Evolutionary conservation across 139 green algal genomes (phyloP).

Genomic region (Chlamydomonas sp.): DNA sequence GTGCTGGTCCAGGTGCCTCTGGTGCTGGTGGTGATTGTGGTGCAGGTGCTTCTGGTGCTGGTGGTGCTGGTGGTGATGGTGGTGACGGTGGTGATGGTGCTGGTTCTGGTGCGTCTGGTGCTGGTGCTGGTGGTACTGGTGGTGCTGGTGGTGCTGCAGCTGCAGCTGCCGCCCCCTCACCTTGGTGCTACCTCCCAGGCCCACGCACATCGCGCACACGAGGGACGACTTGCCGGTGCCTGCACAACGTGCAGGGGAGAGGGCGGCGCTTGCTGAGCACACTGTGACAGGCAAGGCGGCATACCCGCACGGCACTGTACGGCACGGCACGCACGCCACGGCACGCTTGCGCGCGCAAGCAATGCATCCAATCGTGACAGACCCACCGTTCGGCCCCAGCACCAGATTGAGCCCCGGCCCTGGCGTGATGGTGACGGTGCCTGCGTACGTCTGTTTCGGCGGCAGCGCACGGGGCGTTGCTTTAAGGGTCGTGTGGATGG

Average conservation of each 20-base stretch:
- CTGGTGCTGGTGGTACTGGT: too few species aligned
- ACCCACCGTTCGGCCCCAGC: slow-evolving; percentile 84
- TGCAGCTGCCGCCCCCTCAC: slow-evolving; percentile 24
- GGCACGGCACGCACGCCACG: too few species aligned
- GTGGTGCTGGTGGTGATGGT: slow-evolving; percentile 30
- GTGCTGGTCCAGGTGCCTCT: slow-evolving; percentile 5
- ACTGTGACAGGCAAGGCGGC: too few species aligned
- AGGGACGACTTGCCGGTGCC: slow-evolving; percentile 89
- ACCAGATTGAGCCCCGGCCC: slow-evolving; percentile 85
- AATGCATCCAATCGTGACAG: not conserved
- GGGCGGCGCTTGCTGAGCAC: too few species aligned
- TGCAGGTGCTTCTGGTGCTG: slow-evolving; percentile 39
- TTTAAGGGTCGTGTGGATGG: too few species aligned
- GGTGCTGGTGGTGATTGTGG: slow-evolving; percentile 2
- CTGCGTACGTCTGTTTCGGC: slow-evolving; percentile 62
- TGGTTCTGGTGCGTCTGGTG: too few species aligned
- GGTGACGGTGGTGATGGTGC: too few species aligned
- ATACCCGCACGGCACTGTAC: too few species aligned
- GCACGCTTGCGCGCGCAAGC: not conserved
- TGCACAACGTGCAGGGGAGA: slow-evolving; percentile 29
- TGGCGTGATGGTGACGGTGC: slow-evolving; percentile 52
- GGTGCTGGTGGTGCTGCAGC: too few species aligned
- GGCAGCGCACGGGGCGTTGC: not conserved
- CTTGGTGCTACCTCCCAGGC: slow-evolving; percentile 61
- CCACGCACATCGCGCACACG: slow-evolving; percentile 84